Evolutionary conservation across 331 rosid genomes (phyloP), one percentile per base, ranked within the genome.

Genomic region (Erythrophleum ivorense): DNA sequence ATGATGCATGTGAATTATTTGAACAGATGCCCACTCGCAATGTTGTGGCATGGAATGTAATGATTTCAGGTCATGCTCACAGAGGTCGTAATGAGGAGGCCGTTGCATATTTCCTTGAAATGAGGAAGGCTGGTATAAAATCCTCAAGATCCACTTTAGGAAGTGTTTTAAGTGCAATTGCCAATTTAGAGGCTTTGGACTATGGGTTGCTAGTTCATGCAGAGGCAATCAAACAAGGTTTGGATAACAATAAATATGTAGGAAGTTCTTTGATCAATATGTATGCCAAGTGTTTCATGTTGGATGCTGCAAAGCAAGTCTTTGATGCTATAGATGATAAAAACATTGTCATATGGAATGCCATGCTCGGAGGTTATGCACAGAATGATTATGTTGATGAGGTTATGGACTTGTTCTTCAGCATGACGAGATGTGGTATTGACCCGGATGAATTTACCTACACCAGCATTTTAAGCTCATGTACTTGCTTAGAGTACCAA

Each of bases 231-330:
- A 93, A 91, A 71, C 93, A 79, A 66, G 98, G 98, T 62, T 85
- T 95, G 36, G 87, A 91, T 48, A 89, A 86, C 31, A 95, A 88
- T 82, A 78, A 93, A 34, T 95, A 93, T 38, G 98, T 90, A 16
- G 98, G 94, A 29, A 95, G 98, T 87, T 85, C 98, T 15, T 84
- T 95, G 85, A 87, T 93, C 85, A 95, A 88, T 85, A 91, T 95
- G 98, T 95, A 95, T 80, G 90, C 93, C 3, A 95, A 95, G 83
- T 91, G 95, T 60, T 79, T 75, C 58, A 82, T 81, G 86, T 43
- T 87, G 65, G 80, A 82, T 86, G 92, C 87, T 71, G 94, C 97
- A 1, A 81, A 63, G 79, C 83, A 80, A 82, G 83, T 88, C 54
- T 94, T 94, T 53, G 83, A 91, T 81, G 83, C 72, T 80, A 31